Evolutionary conservation across 441 rosid species (phyloP).

Genomic region (Aleurites moluccanus): DNA sequence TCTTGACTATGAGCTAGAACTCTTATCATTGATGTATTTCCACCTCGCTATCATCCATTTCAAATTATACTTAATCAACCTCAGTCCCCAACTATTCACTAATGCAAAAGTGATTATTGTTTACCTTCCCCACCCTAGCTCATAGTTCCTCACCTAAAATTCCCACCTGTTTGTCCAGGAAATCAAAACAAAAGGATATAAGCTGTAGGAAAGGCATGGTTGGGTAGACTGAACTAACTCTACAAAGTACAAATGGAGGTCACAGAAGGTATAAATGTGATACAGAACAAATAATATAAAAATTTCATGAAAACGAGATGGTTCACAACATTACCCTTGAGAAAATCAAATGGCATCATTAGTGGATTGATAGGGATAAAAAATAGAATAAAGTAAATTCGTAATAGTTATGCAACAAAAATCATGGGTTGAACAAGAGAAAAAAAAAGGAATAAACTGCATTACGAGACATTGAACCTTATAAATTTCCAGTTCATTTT

Average conservation of each 20-base stretch:
- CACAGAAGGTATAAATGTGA: not conserved
- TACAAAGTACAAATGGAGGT: not conserved
- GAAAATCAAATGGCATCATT: not conserved
- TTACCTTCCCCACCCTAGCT: not conserved
- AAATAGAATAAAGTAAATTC: not conserved
- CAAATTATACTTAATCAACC: not conserved
- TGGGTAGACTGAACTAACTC: not conserved
- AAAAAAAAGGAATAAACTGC: not conserved
- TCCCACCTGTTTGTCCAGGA: not conserved
- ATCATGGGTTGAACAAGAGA: not conserved
- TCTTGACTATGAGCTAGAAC: not conserved
- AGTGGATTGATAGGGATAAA: not conserved
- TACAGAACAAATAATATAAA: not conserved
- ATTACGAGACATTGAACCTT: too few relatives aligned
- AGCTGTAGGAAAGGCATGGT: not conserved
- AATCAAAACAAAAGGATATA: conserved; percentile 6
- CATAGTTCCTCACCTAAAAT: not conserved
- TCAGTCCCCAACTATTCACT: not conserved
- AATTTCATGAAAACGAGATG: not conserved
- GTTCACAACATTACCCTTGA: not conserved
- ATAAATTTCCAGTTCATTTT: too few relatives aligned
- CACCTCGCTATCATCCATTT: not conserved
- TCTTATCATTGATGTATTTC: not conserved
- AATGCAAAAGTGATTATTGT: not conserved
- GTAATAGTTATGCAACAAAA: not conserved